phyloP scores from a whole-genome alignment of 768 basidiomycete species.

The Agrocybe praecox region DNA sequence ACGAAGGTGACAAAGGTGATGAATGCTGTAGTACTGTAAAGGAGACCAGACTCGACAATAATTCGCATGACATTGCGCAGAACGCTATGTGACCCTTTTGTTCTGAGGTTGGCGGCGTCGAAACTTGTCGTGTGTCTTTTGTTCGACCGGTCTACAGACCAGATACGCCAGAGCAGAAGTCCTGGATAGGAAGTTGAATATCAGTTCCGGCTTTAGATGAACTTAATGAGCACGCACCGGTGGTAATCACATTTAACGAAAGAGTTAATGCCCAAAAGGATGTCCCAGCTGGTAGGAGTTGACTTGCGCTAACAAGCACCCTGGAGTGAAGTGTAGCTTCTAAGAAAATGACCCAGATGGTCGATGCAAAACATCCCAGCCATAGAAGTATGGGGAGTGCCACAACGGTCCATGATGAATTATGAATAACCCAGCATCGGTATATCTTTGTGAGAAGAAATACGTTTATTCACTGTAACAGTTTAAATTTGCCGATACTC shows the following conservation, averaged over 20 bases:
- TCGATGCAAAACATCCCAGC: slow-evolving; percentile 14
- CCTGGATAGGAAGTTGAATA: not conserved
- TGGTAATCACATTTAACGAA: slow-evolving; percentile 15
- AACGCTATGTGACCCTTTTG: not conserved
- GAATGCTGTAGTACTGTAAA: slow-evolving; percentile 23
- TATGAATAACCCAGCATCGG: slow-evolving; percentile 26
- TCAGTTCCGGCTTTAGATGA: not conserved
- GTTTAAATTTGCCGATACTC: not conserved
- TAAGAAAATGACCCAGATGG: slow-evolving; percentile 7
- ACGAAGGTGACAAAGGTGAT: slow-evolving; percentile 20
- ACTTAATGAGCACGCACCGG: slow-evolving; percentile 5
- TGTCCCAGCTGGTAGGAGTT: slow-evolving; percentile 8
- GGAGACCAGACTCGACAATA: slow-evolving; percentile 30
- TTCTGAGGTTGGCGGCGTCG: not conserved
- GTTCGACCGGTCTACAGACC: slow-evolving; percentile 6
- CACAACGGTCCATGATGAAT: slow-evolving; percentile 16
- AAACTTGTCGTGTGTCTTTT: not conserved
- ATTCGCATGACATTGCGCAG: slow-evolving; percentile 22
- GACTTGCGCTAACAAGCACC: slow-evolving; percentile 1
- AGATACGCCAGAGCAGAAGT: slow-evolving; percentile 12
- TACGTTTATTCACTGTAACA: not conserved
- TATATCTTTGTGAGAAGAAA: slow-evolving; percentile 10
- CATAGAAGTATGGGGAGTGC: slow-evolving; percentile 18
- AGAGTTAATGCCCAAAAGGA: slow-evolving; percentile 17
- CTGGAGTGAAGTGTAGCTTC: slow-evolving; percentile 6